Base-by-base conservation (phyloP, 2,329 filamentous ascomycete species). In the Neonectria sp. region DNA sequence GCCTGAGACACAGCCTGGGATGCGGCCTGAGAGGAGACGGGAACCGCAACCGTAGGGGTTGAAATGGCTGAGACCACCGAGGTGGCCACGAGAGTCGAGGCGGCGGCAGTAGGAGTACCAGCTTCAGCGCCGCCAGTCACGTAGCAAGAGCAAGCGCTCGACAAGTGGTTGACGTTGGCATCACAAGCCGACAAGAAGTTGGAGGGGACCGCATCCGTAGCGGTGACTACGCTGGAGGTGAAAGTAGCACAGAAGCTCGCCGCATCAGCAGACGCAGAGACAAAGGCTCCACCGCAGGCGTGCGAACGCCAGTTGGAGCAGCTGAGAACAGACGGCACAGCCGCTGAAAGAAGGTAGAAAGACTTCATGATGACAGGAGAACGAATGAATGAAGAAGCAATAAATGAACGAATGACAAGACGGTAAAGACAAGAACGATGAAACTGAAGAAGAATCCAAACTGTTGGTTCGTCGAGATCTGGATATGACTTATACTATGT, bases 251-350 rank as follows among this genome's bases (percentile, higher is more conserved):
- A 60, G 49, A 60, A 60, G 25, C 27, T 60, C 6, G 58, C 35
- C 3, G 58, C 58, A 15, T 53, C 49, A 9, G 25, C 48, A 6
- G 37, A 24, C 5, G 35, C 45, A 4, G 58, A 43, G 12, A 53
- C 58, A 46, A 60, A 60, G 6, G 57, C 51, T 24, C 57, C 63
- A 45, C 51, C 63, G 25, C 63, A 60, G 2, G 63, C 57, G 35
- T 60, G 58, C 4, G 48, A 31, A 12, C 48, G 25, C 33, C 46
- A 52, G 49, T 60, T 53, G 25, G 58, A 45, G 49, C 63, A 65
- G 45, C 45, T 25, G 5, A 61, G 45, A 27, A 40, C 63, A 27
- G 56, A 60, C 57, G 63, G 63, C 63, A 65, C 63, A 58, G 63
- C 63, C 63, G 59, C 40, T 27, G 63, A 33, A 21, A 66, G 15